Conservation (phyloP, 176 grass and related monocot genomes). For the Stipa capillata region DNA sequence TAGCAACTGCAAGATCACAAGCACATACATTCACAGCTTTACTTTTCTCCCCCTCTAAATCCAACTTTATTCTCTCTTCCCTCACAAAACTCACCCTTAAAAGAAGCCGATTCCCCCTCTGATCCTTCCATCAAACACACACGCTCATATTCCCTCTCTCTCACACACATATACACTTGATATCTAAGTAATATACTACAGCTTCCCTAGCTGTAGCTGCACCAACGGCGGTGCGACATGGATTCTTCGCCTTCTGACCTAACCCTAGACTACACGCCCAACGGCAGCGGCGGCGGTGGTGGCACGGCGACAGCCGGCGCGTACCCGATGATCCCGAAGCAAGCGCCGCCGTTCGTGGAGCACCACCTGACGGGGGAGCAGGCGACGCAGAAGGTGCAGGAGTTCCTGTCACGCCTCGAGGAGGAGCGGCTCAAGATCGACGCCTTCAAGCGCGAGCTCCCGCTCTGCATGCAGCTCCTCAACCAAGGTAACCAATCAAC, state of each 20-base stretch:
- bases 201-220: background rate
- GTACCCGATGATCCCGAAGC: constrained; percentile 22
- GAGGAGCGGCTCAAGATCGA: constrained; percentile 96
- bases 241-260: constrained; percentile 77
- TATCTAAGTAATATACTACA: constrained; percentile 26
- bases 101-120: constrained; percentile 53
- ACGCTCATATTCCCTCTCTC: background rate
- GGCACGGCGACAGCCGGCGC: background rate
- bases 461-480: constrained; percentile 97
- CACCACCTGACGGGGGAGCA: constrained; percentile 41
- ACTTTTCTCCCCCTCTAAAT: constrained; percentile 48
- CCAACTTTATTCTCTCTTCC: constrained; percentile 77
- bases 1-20: constrained; percentile 22
- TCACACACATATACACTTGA: background rate
- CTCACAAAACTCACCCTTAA: constrained; percentile 49
- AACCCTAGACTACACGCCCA: constrained; percentile 85
- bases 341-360: constrained; percentile 11
- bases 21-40: constrained; percentile 22
- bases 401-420: constrained; percentile 70
- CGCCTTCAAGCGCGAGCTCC: constrained; percentile 97
- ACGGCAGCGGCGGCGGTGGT: background rate
- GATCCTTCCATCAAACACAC: constrained; percentile 44
- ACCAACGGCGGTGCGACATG: constrained; percentile 33
- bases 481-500: constrained; percentile 52
- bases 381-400: constrained; percentile 66